Evolutionary conservation across 148 eudicot species (phyloP), one percentile per base, ranked within the genome.

Genomic region (Fallopia convolvulus): DNA sequence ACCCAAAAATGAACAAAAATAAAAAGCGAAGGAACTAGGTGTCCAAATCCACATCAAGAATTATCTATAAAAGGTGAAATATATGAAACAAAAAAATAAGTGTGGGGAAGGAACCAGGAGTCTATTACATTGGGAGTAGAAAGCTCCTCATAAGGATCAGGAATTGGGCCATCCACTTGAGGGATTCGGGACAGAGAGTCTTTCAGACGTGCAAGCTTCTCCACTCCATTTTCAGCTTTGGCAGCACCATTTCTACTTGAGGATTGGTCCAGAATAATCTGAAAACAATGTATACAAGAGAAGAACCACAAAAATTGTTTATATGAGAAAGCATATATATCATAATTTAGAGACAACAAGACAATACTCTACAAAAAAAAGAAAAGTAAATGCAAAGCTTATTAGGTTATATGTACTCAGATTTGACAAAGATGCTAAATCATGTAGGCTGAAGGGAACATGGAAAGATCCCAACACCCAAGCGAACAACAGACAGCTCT

Each of bases 51-150:
- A 41, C 44, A 2, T 41, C 44, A 41, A 41, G 44, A 41, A 41
- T 41, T 26, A 26, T 26, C 30, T 26, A 1, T 26, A 26, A 26
- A 26, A 33, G 39, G 39, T 33, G 39, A 33, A 21, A 41, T n/a
- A 36, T 8, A 53, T 10, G 70, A 65, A 9, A 77, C 44, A 71
- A 47, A 14, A 81, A 33, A 52, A 58, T 26, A 74, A 68, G 71
- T 21, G 8, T 50, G 32, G 39, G 50, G 70, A 14, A 70, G 40
- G 26, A 21, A 21, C 70, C 17, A 18, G 12, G 72, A 61, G 72
- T 50, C 70, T 5, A 89, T 87, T 80, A 95, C 99, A 85, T 92
- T 92, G 48, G 99, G 97, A 68, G 99, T 91, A 76, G 99, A 92
- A 55, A 90, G 94, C 78, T 74, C 86, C 74, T 95, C 97, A 84